phyloP scores from a whole-genome alignment of 371 early-diverging fungal genomes.

The Umbelopsis sp. region DNA sequence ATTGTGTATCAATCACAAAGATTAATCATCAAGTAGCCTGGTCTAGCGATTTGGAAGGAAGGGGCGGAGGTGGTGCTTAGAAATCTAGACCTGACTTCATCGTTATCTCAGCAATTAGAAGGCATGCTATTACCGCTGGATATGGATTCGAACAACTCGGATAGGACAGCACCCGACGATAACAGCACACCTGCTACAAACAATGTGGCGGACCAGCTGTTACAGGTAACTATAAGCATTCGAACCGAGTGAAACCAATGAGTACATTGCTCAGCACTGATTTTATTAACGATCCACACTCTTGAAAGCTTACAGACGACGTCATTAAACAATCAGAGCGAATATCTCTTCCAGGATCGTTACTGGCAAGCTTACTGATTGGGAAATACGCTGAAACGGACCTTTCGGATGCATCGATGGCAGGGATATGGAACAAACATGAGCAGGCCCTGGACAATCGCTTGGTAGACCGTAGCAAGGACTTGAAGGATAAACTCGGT shows the following conservation, averaged over 20 bases:
- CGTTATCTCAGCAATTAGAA: not conserved
- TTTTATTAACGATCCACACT: not conserved
- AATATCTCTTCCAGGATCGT: not conserved
- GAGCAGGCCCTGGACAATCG: not conserved
- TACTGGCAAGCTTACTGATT: not conserved
- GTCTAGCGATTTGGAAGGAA: conserved; percentile 2
- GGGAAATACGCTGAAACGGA: conserved; percentile 8
- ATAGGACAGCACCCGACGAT: not conserved
- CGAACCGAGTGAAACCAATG: too few species aligned
- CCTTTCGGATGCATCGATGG: not conserved
- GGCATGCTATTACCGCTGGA: not conserved
- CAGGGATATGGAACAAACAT: not conserved
- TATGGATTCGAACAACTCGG: not conserved
- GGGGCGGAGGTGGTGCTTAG: not conserved
- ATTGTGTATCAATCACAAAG: not conserved
- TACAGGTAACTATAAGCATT: not conserved
- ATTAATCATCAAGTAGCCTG: not conserved
- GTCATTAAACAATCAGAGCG: not conserved
- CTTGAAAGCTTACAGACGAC: not conserved
- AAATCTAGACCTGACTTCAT: not conserved
- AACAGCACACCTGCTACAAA: not conserved
- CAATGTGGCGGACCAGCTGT: not conserved
- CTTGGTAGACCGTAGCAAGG: not conserved
- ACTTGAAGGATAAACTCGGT: not conserved
- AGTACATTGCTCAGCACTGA: too few species aligned